Conservation (phyloP, 768 basidiomycete species). For the Naganishia friedmannii region DNA sequence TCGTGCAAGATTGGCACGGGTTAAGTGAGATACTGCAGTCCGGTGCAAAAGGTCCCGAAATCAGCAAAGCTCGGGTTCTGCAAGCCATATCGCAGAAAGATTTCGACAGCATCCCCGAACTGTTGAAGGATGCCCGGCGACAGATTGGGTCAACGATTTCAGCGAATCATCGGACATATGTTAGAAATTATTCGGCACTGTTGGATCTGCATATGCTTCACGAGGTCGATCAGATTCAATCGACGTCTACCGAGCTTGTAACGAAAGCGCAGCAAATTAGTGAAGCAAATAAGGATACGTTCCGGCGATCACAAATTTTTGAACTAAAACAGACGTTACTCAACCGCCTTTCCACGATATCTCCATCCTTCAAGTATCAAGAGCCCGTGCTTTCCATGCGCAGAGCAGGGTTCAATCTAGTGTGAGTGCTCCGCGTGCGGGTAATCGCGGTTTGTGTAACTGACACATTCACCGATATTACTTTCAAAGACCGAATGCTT, state of each 20-base stretch:
- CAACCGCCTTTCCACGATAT: constrained; percentile 68
- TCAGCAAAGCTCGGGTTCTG: constrained; percentile 74
- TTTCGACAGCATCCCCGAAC: constrained; percentile 56
- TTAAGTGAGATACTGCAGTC: constrained; percentile 62
- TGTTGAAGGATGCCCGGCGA: constrained; percentile 58
- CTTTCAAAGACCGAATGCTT: constrained; percentile 51
- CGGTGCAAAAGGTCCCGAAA: constrained; percentile 56
- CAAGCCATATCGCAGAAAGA: constrained; percentile 70
- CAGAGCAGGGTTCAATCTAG: constrained; percentile 67
- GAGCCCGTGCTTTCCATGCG: constrained; percentile 88
- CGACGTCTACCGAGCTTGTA: constrained; percentile 9
- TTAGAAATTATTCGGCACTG: constrained; percentile 79
- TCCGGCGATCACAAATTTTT: constrained; percentile 41
- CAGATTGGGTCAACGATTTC: constrained; percentile 75
- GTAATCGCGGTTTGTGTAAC: not conserved
- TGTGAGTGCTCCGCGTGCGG: constrained; percentile 56
- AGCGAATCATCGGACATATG: constrained; percentile 75
- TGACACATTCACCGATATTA: not conserved
- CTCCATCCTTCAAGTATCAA: constrained; percentile 81
- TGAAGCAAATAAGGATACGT: constrained; percentile 21
- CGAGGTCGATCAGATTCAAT: constrained; percentile 66
- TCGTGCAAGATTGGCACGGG: constrained; percentile 88
- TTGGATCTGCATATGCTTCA: constrained; percentile 80
- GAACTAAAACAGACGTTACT: constrained; percentile 59
- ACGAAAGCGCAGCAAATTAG: constrained; percentile 17